Conservation (phyloP, 163 green algal species). For the Scenedesmus sp. region DNA sequence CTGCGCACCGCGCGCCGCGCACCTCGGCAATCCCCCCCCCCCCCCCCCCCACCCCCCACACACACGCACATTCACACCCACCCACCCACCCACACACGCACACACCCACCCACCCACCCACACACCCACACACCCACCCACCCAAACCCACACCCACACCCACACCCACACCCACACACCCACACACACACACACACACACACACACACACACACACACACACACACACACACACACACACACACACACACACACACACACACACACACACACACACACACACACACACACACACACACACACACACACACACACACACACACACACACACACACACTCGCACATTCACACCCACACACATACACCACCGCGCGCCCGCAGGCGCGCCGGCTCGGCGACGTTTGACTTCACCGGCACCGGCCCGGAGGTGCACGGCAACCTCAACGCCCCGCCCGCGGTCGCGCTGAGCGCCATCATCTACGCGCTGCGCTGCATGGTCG, state of each 20-base stretch:
- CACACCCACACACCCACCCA: no score
- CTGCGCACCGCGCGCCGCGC: no score
- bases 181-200: no score
- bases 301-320: conserved; percentile 2
- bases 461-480: conserved; percentile 97
- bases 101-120: no score
- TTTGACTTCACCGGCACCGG: conserved; percentile 95
- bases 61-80: no score
- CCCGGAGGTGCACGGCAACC: conserved; percentile 95
- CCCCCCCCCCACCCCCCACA: no score
- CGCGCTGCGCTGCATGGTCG: conserved; percentile 81
- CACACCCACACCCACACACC: no score
- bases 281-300: conserved; percentile 2
- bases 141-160: no score
- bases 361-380: background rate
- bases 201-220: conserved; percentile 8
- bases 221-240: conserved; percentile 6
- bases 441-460: conserved; percentile 95
- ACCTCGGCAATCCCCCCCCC: no score
- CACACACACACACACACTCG: background rate
- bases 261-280: background rate
- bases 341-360: background rate
- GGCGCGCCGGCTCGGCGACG: conserved; percentile 71
- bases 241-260: conserved; percentile 6
- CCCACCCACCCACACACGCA: no score